Conservation (phyloP, 2,329 filamentous ascomycete genomes). For the Aureobasidium sp. region DNA sequence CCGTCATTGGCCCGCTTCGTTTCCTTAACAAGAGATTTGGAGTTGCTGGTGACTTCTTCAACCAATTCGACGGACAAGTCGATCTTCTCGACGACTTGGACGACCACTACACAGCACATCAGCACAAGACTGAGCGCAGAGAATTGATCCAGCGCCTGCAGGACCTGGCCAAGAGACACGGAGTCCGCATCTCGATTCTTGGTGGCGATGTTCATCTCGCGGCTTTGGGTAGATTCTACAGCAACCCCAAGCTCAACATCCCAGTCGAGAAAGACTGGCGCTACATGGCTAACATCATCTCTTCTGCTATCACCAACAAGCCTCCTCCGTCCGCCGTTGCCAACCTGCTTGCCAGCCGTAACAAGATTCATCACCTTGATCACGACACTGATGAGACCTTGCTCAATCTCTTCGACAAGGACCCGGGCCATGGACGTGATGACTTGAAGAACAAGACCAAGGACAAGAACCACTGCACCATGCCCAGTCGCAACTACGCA, state of each 20-base stretch:
- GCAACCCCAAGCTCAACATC: constrained; percentile 48
- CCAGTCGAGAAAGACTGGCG: constrained; percentile 50
- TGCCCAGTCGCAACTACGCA: constrained; percentile 60
- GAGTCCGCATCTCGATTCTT: constrained; percentile 52
- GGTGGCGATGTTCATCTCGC: constrained; percentile 57
- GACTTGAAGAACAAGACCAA: constrained; percentile 54
- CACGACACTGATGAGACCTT: constrained; percentile 55
- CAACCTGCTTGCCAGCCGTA: constrained; percentile 53
- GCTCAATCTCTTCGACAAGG: constrained; percentile 52
- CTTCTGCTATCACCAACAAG: constrained; percentile 59
- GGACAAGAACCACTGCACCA: constrained; percentile 72
- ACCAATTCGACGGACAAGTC: constrained; percentile 75
- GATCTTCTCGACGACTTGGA: constrained; percentile 58
- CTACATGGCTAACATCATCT: constrained; percentile 57
- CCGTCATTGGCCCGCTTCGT: constrained; percentile 78
- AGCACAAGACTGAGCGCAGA: constrained; percentile 82
- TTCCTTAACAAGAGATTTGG: constrained; percentile 87
- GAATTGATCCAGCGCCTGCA: constrained; percentile 60
- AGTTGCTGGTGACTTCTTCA: constrained; percentile 76
- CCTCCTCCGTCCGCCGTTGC: constrained; percentile 56
- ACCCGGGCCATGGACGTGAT: constrained; percentile 37
- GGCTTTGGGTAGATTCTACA: constrained; percentile 56
- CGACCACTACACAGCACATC: constrained; percentile 75
- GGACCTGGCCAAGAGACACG: constrained; percentile 45
- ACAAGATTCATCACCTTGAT: constrained; percentile 58